Evolutionary conservation across 495 filamentous ascomycete species (phyloP), one percentile per base, ranked within the genome.

Genomic region (Rhizodiscina lignyota): DNA sequence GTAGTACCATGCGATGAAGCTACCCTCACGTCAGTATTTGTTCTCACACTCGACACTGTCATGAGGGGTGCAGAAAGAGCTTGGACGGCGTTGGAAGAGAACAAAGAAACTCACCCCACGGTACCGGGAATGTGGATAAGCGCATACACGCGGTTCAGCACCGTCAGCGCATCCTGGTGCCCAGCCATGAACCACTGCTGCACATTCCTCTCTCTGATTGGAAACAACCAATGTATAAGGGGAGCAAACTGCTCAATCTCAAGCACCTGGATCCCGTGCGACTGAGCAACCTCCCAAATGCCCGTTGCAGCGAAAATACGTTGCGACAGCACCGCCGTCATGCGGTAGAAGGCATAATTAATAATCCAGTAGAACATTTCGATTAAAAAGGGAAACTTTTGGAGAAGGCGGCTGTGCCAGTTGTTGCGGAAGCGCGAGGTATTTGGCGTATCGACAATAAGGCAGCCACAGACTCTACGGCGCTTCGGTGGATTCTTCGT

Each of bases 1-100:
- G 51, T 77, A 77, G 50, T 69, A 77, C 72, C 72, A 77, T 13
- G 65, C 71, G 17, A 77, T 65, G 47, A 75, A 77, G 2, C 68
- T 71, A 44, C 2, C 10, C 46, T 35, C 5, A 44, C 8, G 37
- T 38, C 12, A 41, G 34, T 29, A 18, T 35, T 15, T 19, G 21
- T 18, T 8, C 8, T 8, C 24, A 8, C 8, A 27, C 8, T 27
- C n/a, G n/a, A n/a, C n/a, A n/a, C n/a, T n/a, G n/a, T n/a, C n/a
- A n/a, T n/a, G n/a, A n/a, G n/a, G n/a, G n/a, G n/a, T n/a, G n/a
- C n/a, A n/a, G n/a, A n/a, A n/a, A n/a, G n/a, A n/a, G n/a, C n/a
- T n/a, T n/a, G n/a, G n/a, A n/a, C 30, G 16, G 6, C 6, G 30
- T 32, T 8, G 30, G 30, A 32, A 18, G 6, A 18, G 30, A 18